Evolutionary conservation across 2,329 filamentous ascomycete species (phyloP).

Genomic region (Fusarium sp.): DNA sequence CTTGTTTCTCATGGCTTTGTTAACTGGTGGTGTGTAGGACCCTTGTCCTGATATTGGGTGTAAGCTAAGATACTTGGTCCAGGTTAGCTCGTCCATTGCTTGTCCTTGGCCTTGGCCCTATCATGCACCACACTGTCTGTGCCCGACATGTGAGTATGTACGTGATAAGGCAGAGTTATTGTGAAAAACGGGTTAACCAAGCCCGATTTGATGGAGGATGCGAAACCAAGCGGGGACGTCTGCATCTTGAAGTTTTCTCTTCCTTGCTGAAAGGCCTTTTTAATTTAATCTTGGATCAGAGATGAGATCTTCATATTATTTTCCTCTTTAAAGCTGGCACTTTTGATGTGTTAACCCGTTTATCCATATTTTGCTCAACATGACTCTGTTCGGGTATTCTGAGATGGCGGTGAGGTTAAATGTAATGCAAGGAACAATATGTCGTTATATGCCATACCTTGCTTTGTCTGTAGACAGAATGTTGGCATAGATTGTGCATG

Average conservation of each 20-base stretch:
- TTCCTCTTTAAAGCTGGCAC: slow-evolving; percentile 1
- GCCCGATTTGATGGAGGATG: slow-evolving; percentile 19
- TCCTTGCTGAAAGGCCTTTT: slow-evolving; percentile 9
- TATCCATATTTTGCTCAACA: background rate
- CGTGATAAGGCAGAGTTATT: slow-evolving; percentile 40
- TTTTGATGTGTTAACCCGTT: background rate
- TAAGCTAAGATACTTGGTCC: slow-evolving; percentile 13
- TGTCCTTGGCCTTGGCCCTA: slow-evolving; percentile 12
- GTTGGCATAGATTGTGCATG: background rate
- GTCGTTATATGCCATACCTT: background rate
- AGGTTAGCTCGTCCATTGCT: slow-evolving; percentile 18
- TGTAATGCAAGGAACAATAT: slow-evolving; percentile 20
- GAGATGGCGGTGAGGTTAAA: slow-evolving; percentile 26
- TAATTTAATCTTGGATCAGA: background rate
- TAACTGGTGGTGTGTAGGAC: slow-evolving; percentile 36
- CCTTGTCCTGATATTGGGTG: slow-evolving; percentile 18
- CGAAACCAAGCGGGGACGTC: slow-evolving; percentile 4
- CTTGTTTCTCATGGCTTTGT: slow-evolving; percentile 26
- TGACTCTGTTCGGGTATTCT: slow-evolving; percentile 12
- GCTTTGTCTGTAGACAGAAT: background rate
- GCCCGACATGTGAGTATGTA: slow-evolving; percentile 22
- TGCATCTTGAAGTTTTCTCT: slow-evolving; percentile 6
- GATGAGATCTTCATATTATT: slow-evolving; percentile 18
- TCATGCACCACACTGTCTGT: slow-evolving; percentile 15
- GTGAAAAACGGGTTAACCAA: slow-evolving; percentile 12